These are phyloP conservation scores for Hypoxylon sp. DNA, from an alignment of 2,329 filamentous ascomycete species.

Conservation along the genomic window DNA sequence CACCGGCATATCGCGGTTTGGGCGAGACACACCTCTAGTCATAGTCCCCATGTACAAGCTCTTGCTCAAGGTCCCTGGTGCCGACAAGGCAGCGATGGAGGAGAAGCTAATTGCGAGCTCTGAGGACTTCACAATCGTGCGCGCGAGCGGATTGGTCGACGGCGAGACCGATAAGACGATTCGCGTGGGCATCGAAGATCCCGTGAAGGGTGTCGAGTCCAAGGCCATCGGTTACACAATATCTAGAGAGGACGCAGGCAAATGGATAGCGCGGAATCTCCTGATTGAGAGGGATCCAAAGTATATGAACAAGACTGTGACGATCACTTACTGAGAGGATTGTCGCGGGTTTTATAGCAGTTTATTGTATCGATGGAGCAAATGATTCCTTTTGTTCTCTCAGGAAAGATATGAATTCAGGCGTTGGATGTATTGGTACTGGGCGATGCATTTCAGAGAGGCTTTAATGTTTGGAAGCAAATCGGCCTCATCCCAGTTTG, in stretches of 20 bases:
- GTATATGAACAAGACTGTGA: slow-evolving; percentile 57
- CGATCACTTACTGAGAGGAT: slow-evolving; percentile 53
- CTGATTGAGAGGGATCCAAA: slow-evolving; percentile 47
- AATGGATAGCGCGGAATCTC: slow-evolving; percentile 62
- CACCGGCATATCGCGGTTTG: slow-evolving; percentile 59
- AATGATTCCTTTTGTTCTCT: background rate
- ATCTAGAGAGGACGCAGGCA: slow-evolving; percentile 63
- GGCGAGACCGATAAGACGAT: slow-evolving; percentile 51
- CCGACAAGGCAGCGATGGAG: slow-evolving; percentile 66
- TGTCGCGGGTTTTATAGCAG: background rate
- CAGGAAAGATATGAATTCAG: background rate
- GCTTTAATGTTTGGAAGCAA: background rate
- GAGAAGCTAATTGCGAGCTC: slow-evolving; percentile 47
- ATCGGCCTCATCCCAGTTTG: background rate
- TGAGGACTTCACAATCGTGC: slow-evolving; percentile 57
- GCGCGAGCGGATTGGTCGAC: slow-evolving; percentile 57
- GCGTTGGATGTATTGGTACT: background rate
- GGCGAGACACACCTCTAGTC: slow-evolving; percentile 60
- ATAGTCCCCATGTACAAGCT: slow-evolving; percentile 61
- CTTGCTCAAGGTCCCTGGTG: slow-evolving; percentile 60
- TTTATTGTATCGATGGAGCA: background rate
- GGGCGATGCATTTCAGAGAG: background rate
- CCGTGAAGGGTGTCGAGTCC: slow-evolving; percentile 27
- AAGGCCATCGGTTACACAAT: slow-evolving; percentile 63
- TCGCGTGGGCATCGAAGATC: slow-evolving; percentile 60